Base-by-base conservation (phyloP, 768 basidiomycete species). In the Rhodotorula kratochvilovae region DNA sequence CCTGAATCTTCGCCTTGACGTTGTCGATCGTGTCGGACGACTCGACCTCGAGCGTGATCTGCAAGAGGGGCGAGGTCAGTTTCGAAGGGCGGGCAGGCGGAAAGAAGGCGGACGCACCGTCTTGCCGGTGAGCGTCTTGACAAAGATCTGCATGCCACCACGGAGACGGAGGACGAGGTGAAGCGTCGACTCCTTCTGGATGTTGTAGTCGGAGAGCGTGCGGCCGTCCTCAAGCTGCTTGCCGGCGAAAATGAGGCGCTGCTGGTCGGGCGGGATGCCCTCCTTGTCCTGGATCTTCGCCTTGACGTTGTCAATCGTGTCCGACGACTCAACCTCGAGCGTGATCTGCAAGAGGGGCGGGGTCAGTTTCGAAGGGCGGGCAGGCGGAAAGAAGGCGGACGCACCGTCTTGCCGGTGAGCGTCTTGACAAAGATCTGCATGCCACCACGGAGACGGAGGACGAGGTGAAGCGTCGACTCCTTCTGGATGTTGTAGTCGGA, bases 391-490 rank as follows among this genome's bases (percentile, higher is more conserved):
- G 8, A 29, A 7, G 17, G 42, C 23, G 29, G 10, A 63, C 67
- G 56, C 48, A 68, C 67, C n/a, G 68, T 69, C 70, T 71, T 71
- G 25, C 61, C 69, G n/a, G 69, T 61, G 51, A 65, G 21, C 15
- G 73, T 76, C 73, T 92, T 91, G 45, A 91, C 89, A 70, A 91
- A 91, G 68, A 91, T 90, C 82, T 86, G 86, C 86, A 99, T 92
- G 61, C 95, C 96, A 71, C 95, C 93, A 81, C 92, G 90, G 76
- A 94, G 90, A 85, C 90, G 90, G 25, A 63, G 91, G 75, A 96
- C 93, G 78, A 96, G 85, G 83, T 97, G 94, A 76, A 97, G 90
- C 25, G 94, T 97, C n/a, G 91, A 94, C 82, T 97, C 94, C 65
- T 74, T 74, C 65, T 74, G 90, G 56, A 91, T 92, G 79, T 91